Evolutionary conservation across 331 rosid species (phyloP), one percentile per base, ranked within the genome.

Genomic region (Malus hybrid): DNA sequence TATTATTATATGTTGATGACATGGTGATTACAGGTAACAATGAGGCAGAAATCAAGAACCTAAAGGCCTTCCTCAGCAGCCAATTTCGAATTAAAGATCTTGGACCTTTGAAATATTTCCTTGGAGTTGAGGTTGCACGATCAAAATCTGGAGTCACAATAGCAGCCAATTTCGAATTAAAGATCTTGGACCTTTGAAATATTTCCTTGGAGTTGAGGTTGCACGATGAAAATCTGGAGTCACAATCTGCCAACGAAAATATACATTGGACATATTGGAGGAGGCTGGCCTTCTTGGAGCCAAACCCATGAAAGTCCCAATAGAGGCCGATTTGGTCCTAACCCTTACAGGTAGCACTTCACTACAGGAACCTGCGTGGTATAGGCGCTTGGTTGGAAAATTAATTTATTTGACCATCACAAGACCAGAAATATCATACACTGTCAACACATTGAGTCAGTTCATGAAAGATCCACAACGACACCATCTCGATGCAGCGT

Each of bases 11-110:
- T 42, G 29, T 63, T 16, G 63, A 72, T 28, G 78, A 74, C 7
- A 74, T 74, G 71, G 48, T 74, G 4, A 74, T 74, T 20, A 74
- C 31, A 42, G 46, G 44, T 0, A 44, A 74, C 46, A n/a, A 74
- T 18, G 62, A 61, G 62, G 2, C 10, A 20, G 70, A 12, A 6
- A 74, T 74, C 0, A 4, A 29, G n/a, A 20, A 74, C 22, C 71
- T 42, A 8, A 74, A 74, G 28, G 1, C 5, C 3, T 74, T 74
- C 0, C 61, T 74, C 10, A 57, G 36, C 6, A 56, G 50, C 10
- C 36, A 56, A 50, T 71, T 71, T 19, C 11, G 31, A 55, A 55
- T 71, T 18, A 56, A 71, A 56, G 56, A 59, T 24, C 76, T 73
- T 6, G 57, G 54, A 18, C 33, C 18, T 15, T 55, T 72, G 2